Percentiles rank a stretch among this genome's conserved stretches.
phyloP scores from a whole-genome alignment of 768 basidiomycete genomes.

The Serendipita vermifera region DNA sequence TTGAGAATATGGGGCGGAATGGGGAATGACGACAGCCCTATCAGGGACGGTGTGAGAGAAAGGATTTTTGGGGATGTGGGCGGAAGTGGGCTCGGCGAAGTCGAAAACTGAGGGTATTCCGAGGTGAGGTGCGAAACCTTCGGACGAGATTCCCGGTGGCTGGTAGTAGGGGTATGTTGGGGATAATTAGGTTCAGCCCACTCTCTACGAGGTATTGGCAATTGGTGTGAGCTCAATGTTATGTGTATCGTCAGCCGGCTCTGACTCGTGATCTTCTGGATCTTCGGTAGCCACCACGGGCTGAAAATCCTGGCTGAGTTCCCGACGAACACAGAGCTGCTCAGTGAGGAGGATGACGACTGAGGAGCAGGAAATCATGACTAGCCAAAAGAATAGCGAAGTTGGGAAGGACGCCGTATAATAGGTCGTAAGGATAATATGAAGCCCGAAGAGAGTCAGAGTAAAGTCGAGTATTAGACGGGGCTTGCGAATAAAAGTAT shows the following conservation, averaged over 20 bases:
- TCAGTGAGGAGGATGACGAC: constrained; percentile 72
- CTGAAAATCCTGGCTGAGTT: constrained; percentile 71
- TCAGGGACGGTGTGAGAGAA: too few relatives aligned
- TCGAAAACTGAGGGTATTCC: too few relatives aligned
- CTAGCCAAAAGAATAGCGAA: constrained; percentile 84
- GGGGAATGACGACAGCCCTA: too few relatives aligned
- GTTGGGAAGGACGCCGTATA: constrained; percentile 74
- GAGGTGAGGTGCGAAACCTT: not conserved
- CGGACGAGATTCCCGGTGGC: not conserved
- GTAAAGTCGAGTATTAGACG: constrained; percentile 92
- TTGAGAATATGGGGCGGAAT: too few relatives aligned
- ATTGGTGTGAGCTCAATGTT: constrained; percentile 7
- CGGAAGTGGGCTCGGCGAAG: too few relatives aligned
- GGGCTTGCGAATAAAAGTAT: constrained; percentile 76
- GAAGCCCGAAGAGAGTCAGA: constrained; percentile 80
- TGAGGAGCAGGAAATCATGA: constrained; percentile 58
- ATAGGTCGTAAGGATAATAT: constrained; percentile 88
- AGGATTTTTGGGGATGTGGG: constrained; percentile 9
- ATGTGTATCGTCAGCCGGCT: not conserved
- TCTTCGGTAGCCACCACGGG: constrained; percentile 20
- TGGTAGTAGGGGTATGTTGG: too few relatives aligned
- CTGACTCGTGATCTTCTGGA: not conserved
- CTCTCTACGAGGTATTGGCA: too few relatives aligned
- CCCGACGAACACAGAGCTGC: constrained; percentile 79
- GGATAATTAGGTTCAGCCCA: too few relatives aligned